Evolutionary conservation across 805 yeast genomes (phyloP).

Genomic region (Sporopachydermia quercuum): DNA sequence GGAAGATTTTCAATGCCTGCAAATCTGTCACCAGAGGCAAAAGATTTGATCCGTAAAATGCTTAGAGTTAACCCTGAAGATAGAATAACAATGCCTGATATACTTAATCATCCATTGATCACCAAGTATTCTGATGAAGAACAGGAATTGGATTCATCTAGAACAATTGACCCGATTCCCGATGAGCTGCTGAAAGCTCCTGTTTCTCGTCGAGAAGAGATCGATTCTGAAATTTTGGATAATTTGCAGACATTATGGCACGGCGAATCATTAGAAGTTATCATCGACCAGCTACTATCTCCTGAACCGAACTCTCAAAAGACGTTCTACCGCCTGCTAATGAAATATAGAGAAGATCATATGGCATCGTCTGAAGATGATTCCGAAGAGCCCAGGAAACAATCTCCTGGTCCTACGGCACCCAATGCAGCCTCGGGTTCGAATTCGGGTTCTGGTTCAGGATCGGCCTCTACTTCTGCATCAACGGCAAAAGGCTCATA

Average conservation of each 20-base stretch:
- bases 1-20: conserved; percentile 79
- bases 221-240: conserved; percentile 62
- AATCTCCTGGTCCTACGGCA: conserved; percentile 8
- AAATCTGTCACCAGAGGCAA: conserved; percentile 69
- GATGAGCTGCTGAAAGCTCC: conserved; percentile 18
- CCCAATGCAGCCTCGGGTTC: neutral
- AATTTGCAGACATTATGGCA: conserved; percentile 72
- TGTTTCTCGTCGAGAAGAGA: conserved; percentile 25
- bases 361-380: conserved; percentile 13
- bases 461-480: neutral
- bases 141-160: conserved; percentile 3
- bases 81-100: conserved; percentile 66
- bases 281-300: conserved; percentile 37
- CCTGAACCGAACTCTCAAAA: conserved; percentile 58
- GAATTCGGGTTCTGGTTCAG: neutral
- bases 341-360: conserved; percentile 64
- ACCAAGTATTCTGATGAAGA: conserved; percentile 38
- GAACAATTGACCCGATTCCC: conserved; percentile 6
- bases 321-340: conserved; percentile 60
- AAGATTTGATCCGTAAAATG: conserved; percentile 71
- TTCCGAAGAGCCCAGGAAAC: conserved; percentile 10
- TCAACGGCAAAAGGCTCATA: neutral
- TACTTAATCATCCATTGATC: conserved; percentile 69
- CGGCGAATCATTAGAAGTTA: conserved; percentile 43
- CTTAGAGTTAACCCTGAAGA: conserved; percentile 66